A percentile compares a stretch with the other conserved stretches of the same genome.
Evolutionary conservation across 2,329 filamentous ascomycete species (phyloP).

Genomic region (Didymella pinodella): DNA sequence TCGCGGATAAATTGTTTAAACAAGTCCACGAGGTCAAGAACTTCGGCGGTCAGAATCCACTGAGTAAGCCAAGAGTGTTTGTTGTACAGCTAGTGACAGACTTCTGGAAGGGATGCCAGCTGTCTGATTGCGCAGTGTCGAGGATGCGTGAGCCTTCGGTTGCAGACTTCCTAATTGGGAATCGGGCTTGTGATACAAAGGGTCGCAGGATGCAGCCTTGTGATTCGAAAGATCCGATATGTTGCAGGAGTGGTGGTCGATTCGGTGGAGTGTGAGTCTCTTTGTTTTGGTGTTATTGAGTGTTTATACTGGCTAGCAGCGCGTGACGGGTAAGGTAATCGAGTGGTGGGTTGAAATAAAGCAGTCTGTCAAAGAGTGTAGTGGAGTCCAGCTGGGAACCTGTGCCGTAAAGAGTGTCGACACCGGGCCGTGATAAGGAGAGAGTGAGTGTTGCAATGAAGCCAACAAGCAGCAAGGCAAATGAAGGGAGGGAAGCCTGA

Average conservation of each 20-base stretch:
- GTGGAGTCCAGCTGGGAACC: slow-evolving; percentile 36
- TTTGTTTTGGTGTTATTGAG: slow-evolving; percentile 27
- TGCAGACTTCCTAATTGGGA: slow-evolving; percentile 37
- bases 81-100: slow-evolving; percentile 36
- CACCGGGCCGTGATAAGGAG: slow-evolving; percentile 45
- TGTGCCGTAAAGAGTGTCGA: slow-evolving; percentile 52
- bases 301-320: slow-evolving; percentile 41
- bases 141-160: slow-evolving; percentile 37
- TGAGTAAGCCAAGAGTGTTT: slow-evolving; percentile 28
- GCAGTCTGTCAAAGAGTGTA: slow-evolving; percentile 50
- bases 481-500: slow-evolving; percentile 38
- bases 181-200: slow-evolving; percentile 41
- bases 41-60: slow-evolving; percentile 27
- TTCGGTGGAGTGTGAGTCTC: slow-evolving; percentile 19
- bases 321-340: slow-evolving; percentile 27
- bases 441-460: slow-evolving; percentile 36
- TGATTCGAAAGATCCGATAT: slow-evolving; percentile 20
- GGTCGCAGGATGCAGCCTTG: slow-evolving; percentile 29
- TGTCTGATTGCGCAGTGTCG: slow-evolving; percentile 32
- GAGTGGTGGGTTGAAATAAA: slow-evolving; percentile 32
- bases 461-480: slow-evolving; percentile 37
- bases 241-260: slow-evolving; percentile 22
- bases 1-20: slow-evolving; percentile 47
- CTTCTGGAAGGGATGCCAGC: slow-evolving; percentile 27
- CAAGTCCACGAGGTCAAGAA: slow-evolving; percentile 32